Conservation (phyloP, 116 monocot species). For the Trichopus zeylanicus region DNA sequence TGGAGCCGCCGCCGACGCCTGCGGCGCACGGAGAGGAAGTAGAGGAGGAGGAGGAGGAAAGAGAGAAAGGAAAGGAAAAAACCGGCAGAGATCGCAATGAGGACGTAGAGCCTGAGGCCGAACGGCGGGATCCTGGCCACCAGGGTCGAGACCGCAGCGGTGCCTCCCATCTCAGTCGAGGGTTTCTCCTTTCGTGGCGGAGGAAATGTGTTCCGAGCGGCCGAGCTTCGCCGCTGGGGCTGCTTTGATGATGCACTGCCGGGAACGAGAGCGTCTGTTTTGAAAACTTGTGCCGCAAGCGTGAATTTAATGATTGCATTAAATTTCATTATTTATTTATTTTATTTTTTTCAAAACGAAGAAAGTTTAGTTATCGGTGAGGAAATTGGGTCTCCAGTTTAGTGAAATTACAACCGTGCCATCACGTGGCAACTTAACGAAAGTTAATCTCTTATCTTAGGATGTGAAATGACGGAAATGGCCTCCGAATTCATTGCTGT, state of each 20-base stretch:
- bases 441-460: too few relatives aligned
- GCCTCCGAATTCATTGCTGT: too few relatives aligned
- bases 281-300: slow-evolving; percentile 8
- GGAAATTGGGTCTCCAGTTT: too few relatives aligned
- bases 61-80: slow-evolving; percentile 19
- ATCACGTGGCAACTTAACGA: too few relatives aligned
- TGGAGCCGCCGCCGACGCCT: not conserved
- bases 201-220: not conserved
- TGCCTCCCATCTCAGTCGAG: not conserved
- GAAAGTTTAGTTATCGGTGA: too few relatives aligned
- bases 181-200: not conserved
- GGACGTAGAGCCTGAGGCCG: slow-evolving; percentile 64
- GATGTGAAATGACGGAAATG: too few relatives aligned
- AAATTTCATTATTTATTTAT: too few relatives aligned
- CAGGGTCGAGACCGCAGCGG: slow-evolving; percentile 4
- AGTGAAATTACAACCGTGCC: too few relatives aligned
- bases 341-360: too few relatives aligned
- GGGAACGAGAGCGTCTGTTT: slow-evolving; percentile 6
- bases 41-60: slow-evolving; percentile 36
- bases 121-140: slow-evolving; percentile 67
- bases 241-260: slow-evolving; percentile 3
- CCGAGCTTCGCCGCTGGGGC: too few relatives aligned
- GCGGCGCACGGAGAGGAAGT: slow-evolving; percentile 22
- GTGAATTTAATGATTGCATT: not conserved
- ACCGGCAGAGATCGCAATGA: slow-evolving; percentile 48